phyloP scores from a whole-genome alignment of 257 asterid genomes.

The Solanum bulbocastanum region DNA sequence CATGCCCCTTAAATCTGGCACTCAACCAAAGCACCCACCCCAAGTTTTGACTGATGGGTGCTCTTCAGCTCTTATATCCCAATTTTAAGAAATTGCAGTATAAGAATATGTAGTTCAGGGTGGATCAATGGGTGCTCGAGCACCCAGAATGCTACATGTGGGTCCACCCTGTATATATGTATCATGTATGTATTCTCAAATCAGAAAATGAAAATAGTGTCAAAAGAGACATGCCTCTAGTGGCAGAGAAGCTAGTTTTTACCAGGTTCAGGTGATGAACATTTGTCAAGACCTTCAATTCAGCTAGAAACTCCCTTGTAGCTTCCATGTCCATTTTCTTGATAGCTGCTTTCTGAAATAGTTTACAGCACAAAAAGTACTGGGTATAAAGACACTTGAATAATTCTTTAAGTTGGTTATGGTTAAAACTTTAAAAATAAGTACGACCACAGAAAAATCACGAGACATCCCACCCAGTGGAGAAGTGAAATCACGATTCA shows the following conservation, averaged over 20 bases:
- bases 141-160: background rate
- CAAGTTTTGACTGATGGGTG: background rate
- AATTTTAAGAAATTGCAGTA: background rate
- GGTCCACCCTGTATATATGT: background rate
- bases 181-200: background rate
- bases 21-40: background rate
- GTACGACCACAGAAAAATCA: background rate
- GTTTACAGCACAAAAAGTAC: background rate
- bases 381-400: background rate
- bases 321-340: slow-evolving; percentile 99
- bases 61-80: background rate
- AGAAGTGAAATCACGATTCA: background rate
- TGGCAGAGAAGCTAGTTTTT: slow-evolving; percentile 10
- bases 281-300: slow-evolving; percentile 80
- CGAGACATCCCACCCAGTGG: background rate
- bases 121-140: background rate
- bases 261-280: slow-evolving; percentile 99
- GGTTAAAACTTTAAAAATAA: background rate
- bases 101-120: background rate
- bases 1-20: background rate
- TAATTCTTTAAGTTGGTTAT: background rate
- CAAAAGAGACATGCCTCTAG: background rate
- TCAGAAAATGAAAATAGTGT: background rate
- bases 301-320: slow-evolving; percentile 81
- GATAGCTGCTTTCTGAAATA: slow-evolving; percentile 88